phyloP scores from a whole-genome alignment of 345 rosid species.

The Noccaea bulbosa region DNA sequence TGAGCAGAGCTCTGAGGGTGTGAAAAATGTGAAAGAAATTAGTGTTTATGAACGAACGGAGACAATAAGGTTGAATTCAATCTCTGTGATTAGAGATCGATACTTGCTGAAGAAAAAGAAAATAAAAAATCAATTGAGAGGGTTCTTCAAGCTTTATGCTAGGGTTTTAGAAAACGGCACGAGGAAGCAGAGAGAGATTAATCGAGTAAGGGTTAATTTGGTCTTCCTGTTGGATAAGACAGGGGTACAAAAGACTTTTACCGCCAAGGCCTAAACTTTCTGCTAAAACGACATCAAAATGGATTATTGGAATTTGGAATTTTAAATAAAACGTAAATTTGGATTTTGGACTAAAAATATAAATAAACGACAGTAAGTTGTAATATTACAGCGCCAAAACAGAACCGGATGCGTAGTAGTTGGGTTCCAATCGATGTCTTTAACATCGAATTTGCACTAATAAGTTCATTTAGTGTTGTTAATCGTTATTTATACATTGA shows the following conservation, averaged over 20 bases:
- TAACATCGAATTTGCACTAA: too few species aligned
- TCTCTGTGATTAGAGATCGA: background rate
- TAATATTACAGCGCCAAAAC: too few species aligned
- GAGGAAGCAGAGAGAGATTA: background rate
- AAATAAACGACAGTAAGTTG: too few species aligned
- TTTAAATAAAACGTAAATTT: background rate
- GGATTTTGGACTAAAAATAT: background rate
- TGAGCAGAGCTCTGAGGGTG: background rate
- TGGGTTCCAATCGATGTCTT: too few species aligned
- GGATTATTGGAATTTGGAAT: too few species aligned
- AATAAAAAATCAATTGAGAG: background rate
- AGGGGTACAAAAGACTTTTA: background rate
- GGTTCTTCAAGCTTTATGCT: slow-evolving; percentile 16
- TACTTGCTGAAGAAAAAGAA: background rate
- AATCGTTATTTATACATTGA: too few species aligned
- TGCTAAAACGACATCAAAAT: too few species aligned
- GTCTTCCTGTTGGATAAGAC: too few species aligned
- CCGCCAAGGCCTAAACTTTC: background rate
- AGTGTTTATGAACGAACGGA: background rate
- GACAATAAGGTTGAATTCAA: background rate
- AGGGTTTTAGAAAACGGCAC: slow-evolving; percentile 39
- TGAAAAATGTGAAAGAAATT: too few species aligned
- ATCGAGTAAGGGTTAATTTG: background rate
- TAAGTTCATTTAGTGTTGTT: too few species aligned
- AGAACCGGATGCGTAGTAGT: too few species aligned